A percentile compares a stretch with the other conserved stretches of the same genome.
phyloP scores from a whole-genome alignment of 2,329 filamentous ascomycete genomes.

The Fusarium continuum region DNA sequence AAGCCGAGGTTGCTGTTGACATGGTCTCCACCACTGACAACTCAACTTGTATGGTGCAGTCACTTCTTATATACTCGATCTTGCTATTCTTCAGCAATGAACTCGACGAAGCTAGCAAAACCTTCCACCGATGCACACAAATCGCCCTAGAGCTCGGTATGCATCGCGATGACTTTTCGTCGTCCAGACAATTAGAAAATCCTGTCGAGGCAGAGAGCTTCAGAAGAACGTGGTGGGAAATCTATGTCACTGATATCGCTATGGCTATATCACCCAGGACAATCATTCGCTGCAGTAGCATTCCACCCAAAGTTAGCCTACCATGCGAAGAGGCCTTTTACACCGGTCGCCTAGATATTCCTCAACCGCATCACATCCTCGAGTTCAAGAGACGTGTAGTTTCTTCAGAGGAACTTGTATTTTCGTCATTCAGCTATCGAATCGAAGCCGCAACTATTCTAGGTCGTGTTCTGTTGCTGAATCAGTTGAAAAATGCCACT shows the following conservation, averaged over 20 bases:
- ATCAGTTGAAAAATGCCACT: conserved; percentile 19
- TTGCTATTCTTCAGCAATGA: conserved; percentile 14
- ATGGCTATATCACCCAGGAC: conserved; percentile 29
- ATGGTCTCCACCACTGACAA: conserved; percentile 10
- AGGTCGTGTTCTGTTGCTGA: conserved; percentile 22
- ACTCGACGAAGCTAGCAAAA: conserved; percentile 4
- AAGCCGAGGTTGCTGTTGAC: conserved; percentile 6
- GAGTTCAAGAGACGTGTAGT: conserved; percentile 30
- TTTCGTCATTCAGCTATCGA: conserved; percentile 38
- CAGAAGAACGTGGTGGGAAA: conserved; percentile 40
- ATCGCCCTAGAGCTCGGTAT: conserved; percentile 35
- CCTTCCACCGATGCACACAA: conserved; percentile 12
- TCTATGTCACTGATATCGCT: conserved; percentile 34
- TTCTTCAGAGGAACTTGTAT: conserved; percentile 19
- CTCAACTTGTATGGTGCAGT: conserved; percentile 23
- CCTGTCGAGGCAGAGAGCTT: conserved; percentile 35
- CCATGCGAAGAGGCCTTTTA: conserved; percentile 36
- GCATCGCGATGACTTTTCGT: conserved; percentile 24
- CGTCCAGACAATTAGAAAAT: conserved; percentile 9
- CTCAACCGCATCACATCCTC: conserved; percentile 16
- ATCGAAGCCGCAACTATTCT: conserved; percentile 36
- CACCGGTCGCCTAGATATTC: conserved; percentile 7
- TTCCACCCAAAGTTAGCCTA: conserved; percentile 21
- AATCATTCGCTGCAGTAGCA: conserved; percentile 25
- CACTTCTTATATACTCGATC: conserved; percentile 24